A percentile compares a stretch with the other conserved stretches of the same genome.
Conservation (phyloP, 352 stramenopile genomes). For the Phytophthora pisi region DNA sequence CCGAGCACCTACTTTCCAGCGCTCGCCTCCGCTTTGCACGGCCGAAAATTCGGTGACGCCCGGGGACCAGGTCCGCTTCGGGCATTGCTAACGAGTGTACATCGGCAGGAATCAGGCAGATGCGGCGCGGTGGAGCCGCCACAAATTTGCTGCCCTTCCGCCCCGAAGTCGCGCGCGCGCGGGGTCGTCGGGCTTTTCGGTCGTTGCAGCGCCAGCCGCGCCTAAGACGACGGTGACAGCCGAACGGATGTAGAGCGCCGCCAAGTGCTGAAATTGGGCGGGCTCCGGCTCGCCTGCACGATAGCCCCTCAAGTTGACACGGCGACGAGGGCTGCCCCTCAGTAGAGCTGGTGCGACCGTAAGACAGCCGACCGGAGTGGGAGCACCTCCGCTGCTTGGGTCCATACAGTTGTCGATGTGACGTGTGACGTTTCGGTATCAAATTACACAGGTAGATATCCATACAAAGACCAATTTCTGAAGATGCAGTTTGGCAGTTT, state of each 20-base stretch:
- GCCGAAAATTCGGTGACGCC: conserved; percentile 14
- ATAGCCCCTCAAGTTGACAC: conserved; percentile 17
- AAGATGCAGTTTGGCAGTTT: conserved; percentile 11
- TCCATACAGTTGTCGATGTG: background rate
- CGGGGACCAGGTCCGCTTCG: conserved; percentile 13
- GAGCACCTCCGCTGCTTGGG: conserved; percentile 14
- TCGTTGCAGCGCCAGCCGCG: background rate
- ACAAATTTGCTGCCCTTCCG: conserved; percentile 16
- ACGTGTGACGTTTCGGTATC: conserved; percentile 18
- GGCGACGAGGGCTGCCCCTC: conserved; percentile 8
- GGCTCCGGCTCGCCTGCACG: conserved; percentile 1
- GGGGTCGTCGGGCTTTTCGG: background rate
- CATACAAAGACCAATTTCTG: conserved; percentile 20
- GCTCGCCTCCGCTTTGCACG: conserved; percentile 5
- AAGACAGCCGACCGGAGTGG: conserved; percentile 11
- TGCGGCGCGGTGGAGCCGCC: conserved; percentile 14
- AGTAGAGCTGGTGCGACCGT: conserved; percentile 20
- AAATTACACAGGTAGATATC: conserved; percentile 10
- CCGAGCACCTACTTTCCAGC: no score
- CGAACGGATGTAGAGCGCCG: background rate
- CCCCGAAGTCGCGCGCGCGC: background rate
- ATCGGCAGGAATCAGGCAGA: conserved; percentile 15
- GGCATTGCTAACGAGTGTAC: conserved; percentile 4
- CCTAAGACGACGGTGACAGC: background rate
- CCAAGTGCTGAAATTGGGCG: conserved; percentile 10